phyloP scores from a whole-genome alignment of 202 grass and related monocot genomes.

The Brachypodium distachyon region DNA sequence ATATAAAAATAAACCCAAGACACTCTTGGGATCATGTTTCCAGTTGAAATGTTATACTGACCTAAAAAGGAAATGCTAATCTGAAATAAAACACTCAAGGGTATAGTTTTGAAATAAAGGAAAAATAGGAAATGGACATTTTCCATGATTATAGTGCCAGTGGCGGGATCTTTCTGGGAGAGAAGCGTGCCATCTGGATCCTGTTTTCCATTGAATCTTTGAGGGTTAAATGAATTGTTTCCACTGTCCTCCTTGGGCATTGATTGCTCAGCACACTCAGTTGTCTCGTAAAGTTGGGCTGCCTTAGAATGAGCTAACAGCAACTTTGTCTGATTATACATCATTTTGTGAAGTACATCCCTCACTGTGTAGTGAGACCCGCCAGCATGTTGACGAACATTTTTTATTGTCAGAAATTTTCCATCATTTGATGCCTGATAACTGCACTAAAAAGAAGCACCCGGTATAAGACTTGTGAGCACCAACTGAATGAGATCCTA shows the following conservation, averaged over 20 bases:
- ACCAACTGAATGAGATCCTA: not conserved
- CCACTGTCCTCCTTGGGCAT: conserved; percentile 8
- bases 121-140: not conserved
- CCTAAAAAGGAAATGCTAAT: conserved; percentile 5
- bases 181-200: not conserved
- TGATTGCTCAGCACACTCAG: conserved; percentile 12
- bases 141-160: not conserved
- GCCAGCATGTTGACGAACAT: conserved; percentile 29
- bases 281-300: not conserved
- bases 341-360: conserved; percentile 59
- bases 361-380: conserved; percentile 42
- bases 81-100: not conserved
- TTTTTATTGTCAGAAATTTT: conserved; percentile 22
- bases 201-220: not conserved
- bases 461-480: conserved; percentile 2
- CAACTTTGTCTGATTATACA: conserved; percentile 35
- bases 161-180: not conserved
- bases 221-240: not conserved
- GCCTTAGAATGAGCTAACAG: conserved; percentile 2
- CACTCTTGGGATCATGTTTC: not conserved
- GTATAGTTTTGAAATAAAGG: not conserved
- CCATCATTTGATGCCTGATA: conserved; percentile 61
- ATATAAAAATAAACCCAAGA: conserved; percentile 9
- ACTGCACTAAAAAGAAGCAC: conserved; percentile 40
- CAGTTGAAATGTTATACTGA: not conserved